Base-by-base conservation (phyloP, 2,329 filamentous ascomycete species). In the Neophaeococcomyces mojaviensis region DNA sequence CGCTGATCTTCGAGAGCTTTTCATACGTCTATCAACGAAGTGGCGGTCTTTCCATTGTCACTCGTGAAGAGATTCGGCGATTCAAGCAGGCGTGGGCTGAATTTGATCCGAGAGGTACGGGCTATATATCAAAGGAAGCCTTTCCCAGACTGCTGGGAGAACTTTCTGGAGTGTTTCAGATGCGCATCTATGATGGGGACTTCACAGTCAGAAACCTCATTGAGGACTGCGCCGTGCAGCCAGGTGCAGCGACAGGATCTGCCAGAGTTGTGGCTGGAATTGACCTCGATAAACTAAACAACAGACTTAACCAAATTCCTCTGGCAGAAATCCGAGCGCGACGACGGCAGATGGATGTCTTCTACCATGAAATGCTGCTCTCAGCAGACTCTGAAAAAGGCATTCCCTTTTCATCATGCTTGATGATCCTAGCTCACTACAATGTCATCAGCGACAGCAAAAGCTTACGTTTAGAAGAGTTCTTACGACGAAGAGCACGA, bases 1-100 rank as follows among this genome's bases (percentile, higher is more conserved):
- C 92, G 39, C 81, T 98, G 63, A 98, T 98, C 57, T 98, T 94
- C 68, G 92, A 98, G 70, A 97, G 89, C 67, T 98, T 98, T 74
- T 95, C 88, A 64, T 98, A 98, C 60, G 92, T 98, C 53, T 98
- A 97, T 64, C 94, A 98, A 68, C 81, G 88, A 52, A 96, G 90
- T 50, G 95, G 86, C 59, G 88, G 88, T n/a, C 76, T 96, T 57
- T 88, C 86, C 4, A 84, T 86, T 50, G 84, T 98, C 58, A 94
- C 88, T 58, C 79, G 92, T 54, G 88, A 96, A 58, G 92, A 98
- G 64, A 88, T 97, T 54, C 82, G 92, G 38, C 83, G 90, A 4
- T 98, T 96, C 77, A 98, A 98, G 66, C 88, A 97, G 68, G 92
- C 92, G 1, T 98, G 92, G 92, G 87, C 92, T 46, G 92, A 87